These are phyloP conservation scores for Endotrypanum monterogeii DNA, from an alignment of 208 protist genomes.

Conservation along the genomic window DNA sequence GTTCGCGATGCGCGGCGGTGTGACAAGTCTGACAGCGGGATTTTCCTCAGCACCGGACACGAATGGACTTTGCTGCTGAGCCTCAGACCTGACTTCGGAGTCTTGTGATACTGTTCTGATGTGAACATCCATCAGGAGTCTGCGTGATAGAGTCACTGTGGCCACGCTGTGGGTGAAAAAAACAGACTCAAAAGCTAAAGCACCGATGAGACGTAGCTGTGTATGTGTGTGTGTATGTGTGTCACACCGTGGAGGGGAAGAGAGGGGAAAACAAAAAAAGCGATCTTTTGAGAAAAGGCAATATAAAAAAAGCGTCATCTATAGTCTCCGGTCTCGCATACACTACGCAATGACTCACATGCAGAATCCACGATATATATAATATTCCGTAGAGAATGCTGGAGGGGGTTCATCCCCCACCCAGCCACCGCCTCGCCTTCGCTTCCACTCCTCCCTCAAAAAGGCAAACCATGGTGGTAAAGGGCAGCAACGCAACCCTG, in stretches of 20 bases:
- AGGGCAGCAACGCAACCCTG: not conserved
- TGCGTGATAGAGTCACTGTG: not conserved
- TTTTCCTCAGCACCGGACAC: not conserved
- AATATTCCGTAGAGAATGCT: no score
- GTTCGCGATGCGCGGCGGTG: not conserved
- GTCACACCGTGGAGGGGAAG: not conserved
- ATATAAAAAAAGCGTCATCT: not conserved
- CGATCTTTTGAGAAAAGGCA: not conserved
- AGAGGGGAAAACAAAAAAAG: not conserved
- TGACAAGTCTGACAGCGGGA: not conserved
- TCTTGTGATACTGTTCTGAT: slow-evolving; percentile 9
- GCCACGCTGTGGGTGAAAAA: no score
- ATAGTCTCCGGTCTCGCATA: not conserved
- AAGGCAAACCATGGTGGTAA: no score
- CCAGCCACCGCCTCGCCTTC: not conserved
- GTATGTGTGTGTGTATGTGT: no score
- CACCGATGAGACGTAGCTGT: no score
- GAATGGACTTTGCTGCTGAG: slow-evolving; percentile 24
- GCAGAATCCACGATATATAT: no score
- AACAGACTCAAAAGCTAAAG: no score
- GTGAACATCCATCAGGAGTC: slow-evolving; percentile 2
- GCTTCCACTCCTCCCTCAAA: not conserved
- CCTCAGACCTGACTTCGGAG: slow-evolving; percentile 16
- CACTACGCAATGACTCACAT: not conserved
- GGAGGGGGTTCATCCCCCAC: no score